Evolutionary conservation across 208 protist species (phyloP).

Genomic region (Porcisia deanei): DNA sequence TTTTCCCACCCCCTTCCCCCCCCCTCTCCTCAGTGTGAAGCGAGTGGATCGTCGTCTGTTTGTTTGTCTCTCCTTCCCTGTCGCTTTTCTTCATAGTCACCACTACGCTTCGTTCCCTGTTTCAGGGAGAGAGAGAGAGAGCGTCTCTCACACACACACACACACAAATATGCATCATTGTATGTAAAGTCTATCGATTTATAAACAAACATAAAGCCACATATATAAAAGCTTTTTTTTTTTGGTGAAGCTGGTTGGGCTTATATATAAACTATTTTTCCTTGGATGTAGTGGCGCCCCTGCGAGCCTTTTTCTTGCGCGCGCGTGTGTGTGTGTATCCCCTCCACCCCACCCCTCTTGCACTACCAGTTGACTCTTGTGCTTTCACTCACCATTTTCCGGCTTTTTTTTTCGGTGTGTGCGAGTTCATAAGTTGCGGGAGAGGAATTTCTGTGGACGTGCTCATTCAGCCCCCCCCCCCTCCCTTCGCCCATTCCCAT

Average conservation of each 20-base stretch:
- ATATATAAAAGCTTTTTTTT: background rate
- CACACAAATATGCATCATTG: too few species aligned
- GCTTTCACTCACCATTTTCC: background rate
- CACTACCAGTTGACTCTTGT: background rate
- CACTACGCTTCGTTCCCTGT: background rate
- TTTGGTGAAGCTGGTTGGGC: background rate
- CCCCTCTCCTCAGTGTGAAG: background rate
- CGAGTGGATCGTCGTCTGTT: background rate
- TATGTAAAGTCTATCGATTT: too few species aligned
- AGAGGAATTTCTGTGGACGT: too few species aligned
- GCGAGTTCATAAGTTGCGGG: background rate
- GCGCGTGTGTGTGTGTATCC: too few species aligned
- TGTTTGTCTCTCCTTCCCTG: background rate
- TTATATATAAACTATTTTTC: too few species aligned
- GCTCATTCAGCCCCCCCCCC: background rate
- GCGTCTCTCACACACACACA: too few species aligned
- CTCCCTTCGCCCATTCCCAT: too few species aligned
- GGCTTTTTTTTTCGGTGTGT: background rate
- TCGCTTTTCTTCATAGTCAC: background rate
- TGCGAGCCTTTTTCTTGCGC: too few species aligned
- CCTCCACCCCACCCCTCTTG: too few species aligned
- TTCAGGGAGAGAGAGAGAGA: too few species aligned
- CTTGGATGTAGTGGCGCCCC: too few species aligned
- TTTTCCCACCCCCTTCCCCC: background rate
- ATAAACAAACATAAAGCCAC: background rate